A percentile compares a stretch with the other conserved stretches of the same genome.
Evolutionary conservation across 2,329 filamentous ascomycete species (phyloP).

Genomic region (Penicillium concentricum): DNA sequence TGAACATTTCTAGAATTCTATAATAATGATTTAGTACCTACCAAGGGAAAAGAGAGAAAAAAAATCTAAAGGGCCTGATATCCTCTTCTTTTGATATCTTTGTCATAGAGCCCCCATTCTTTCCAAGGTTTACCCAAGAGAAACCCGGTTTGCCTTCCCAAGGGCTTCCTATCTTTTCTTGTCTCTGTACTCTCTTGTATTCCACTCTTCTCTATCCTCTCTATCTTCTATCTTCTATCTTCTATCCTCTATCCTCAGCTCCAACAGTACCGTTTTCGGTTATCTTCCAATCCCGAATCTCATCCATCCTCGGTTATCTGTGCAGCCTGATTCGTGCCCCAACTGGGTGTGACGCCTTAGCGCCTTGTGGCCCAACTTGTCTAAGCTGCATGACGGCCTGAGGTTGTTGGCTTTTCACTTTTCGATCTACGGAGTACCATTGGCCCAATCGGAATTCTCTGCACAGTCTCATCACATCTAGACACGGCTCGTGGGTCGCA

Average conservation of each 20-base stretch:
- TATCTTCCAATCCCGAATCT: neutral
- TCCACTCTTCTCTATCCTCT: neutral
- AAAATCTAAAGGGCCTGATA: neutral
- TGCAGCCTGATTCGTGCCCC: conserved; percentile 18
- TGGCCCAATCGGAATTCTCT: conserved; percentile 17
- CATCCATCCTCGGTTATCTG: conserved; percentile 3
- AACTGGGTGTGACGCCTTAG: conserved; percentile 21
- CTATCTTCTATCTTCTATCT: no score
- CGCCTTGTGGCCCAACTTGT: conserved; percentile 30
- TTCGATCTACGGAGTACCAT: conserved; percentile 8
- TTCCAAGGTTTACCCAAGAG: neutral
- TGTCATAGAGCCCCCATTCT: neutral
- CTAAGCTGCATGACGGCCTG: conserved; percentile 24
- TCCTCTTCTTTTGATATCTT: neutral
- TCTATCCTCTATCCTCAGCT: neutral
- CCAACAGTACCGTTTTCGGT: neutral
- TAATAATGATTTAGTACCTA: conserved; percentile 13
- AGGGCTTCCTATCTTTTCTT: neutral
- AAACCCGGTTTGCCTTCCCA: neutral
- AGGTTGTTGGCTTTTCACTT: conserved; percentile 14
- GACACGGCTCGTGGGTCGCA: conserved; percentile 14
- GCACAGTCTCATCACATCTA: conserved; percentile 13
- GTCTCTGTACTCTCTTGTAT: conserved; percentile 3
- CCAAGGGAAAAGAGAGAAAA: neutral
- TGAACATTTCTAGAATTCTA: conserved; percentile 8